phyloP scores from a whole-genome alignment of 2,329 filamentous ascomycete genomes.

The Cordyceps farinosa region DNA sequence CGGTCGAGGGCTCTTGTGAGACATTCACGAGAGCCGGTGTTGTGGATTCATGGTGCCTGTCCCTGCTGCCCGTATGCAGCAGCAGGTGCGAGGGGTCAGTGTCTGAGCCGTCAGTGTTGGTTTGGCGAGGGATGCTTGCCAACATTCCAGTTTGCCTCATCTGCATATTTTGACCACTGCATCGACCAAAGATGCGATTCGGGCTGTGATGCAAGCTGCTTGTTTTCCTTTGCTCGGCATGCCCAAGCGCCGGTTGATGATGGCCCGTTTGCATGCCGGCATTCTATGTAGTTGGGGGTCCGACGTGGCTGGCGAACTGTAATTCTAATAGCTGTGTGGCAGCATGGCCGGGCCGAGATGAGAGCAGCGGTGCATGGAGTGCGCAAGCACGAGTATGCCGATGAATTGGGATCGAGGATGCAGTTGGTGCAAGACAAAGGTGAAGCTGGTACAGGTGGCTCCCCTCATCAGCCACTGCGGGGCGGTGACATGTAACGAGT shows the following conservation, averaged over 20 bases:
- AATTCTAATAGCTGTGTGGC: neutral
- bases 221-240: too few relatives aligned
- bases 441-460: neutral
- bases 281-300: neutral
- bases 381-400: neutral
- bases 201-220: neutral
- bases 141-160: neutral
- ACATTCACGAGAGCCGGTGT: slow-evolving; percentile 2
- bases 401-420: neutral
- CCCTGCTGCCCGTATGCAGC: neutral
- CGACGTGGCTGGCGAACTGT: neutral
- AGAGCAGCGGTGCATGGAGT: neutral
- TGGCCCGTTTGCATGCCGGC: neutral
- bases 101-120: slow-evolving; percentile 7
- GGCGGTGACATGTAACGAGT: too few relatives aligned
- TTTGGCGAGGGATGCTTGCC: neutral
- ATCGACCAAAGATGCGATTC: neutral
- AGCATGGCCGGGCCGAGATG: neutral
- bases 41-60: neutral
- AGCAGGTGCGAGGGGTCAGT: neutral
- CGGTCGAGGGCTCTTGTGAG: neutral
- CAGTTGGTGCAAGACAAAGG: neutral
- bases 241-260: neutral
- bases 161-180: neutral
- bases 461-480: too few relatives aligned